A percentile compares a stretch with the other conserved stretches of the same genome.
These are phyloP conservation scores for Teratosphaeria destructans DNA, from an alignment of 2,329 filamentous ascomycete genomes.

Conservation along the genomic window DNA sequence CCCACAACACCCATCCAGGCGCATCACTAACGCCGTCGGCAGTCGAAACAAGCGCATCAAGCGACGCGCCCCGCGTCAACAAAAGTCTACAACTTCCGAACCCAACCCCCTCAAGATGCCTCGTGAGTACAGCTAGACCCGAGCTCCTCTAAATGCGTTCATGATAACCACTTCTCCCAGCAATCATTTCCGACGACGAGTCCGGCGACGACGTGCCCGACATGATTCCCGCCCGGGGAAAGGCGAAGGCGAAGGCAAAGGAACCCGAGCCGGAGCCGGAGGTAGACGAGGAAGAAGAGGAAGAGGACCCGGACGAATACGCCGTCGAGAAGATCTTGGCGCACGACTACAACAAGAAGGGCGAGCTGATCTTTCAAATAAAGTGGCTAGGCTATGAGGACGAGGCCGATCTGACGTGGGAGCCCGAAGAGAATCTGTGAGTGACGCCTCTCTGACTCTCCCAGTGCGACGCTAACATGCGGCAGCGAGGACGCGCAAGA, in stretches of 20 bases:
- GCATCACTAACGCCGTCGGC: background rate
- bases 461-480: background rate
- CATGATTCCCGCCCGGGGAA: constrained; percentile 6
- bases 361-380: constrained; percentile 53
- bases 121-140: constrained; percentile 11
- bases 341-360: constrained; percentile 52
- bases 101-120: constrained; percentile 14
- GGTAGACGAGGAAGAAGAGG: constrained; percentile 30
- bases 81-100: background rate
- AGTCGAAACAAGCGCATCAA: background rate
- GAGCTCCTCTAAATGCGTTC: background rate
- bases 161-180: background rate
- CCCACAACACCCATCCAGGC: background rate
- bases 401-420: constrained; percentile 64
- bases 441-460: background rate
- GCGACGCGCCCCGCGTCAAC: background rate
- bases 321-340: constrained; percentile 63
- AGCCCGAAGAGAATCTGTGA: constrained; percentile 62
- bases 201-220: constrained; percentile 21
- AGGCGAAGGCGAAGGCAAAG: constrained; percentile 13
- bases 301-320: constrained; percentile 48
- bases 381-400: constrained; percentile 74
- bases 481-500: constrained; percentile 31
- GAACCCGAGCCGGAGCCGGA: constrained; percentile 22
- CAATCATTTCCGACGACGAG: constrained; percentile 24